Evolutionary conservation across 495 filamentous ascomycete genomes (phyloP).

Genomic region (Hypoxylon fuscum): DNA sequence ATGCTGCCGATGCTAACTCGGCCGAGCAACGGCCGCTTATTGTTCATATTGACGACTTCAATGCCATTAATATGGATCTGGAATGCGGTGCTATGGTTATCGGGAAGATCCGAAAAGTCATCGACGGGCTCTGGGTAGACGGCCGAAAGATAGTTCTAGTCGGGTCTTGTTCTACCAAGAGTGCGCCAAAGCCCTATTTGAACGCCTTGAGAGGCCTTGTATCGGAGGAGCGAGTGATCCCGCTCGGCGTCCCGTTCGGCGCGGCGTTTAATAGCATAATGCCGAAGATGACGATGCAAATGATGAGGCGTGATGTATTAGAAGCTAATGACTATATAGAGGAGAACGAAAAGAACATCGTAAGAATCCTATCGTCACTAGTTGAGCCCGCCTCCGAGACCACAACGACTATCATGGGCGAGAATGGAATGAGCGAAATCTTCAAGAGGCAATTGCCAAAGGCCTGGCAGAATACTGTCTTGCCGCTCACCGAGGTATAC

Average conservation of each 20-base stretch:
- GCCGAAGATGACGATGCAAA: background rate
- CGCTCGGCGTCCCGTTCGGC: too few relatives aligned
- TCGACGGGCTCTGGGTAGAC: slow-evolving; percentile 71
- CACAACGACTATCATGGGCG: slow-evolving; percentile 2
- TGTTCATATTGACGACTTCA: slow-evolving; percentile 82
- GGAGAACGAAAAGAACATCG: slow-evolving; percentile 54
- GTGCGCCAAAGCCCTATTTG: slow-evolving; percentile 43
- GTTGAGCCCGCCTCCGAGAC: slow-evolving; percentile 20
- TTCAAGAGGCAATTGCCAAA: slow-evolving; percentile 15
- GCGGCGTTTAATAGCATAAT: background rate
- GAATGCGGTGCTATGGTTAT: slow-evolving; percentile 70
- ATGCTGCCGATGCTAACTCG: slow-evolving; percentile 41
- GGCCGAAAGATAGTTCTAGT: slow-evolving; percentile 80
- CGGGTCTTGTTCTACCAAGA: slow-evolving; percentile 63
- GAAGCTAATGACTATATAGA: slow-evolving; percentile 44
- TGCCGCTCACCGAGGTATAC: slow-evolving; percentile 56
- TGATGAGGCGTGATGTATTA: slow-evolving; percentile 2
- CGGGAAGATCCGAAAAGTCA: slow-evolving; percentile 70
- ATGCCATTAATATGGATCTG: slow-evolving; percentile 70
- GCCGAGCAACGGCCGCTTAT: slow-evolving; percentile 57
- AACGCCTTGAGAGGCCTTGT: slow-evolving; percentile 44
- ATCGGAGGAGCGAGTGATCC: slow-evolving; percentile 27
- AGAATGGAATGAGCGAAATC: slow-evolving; percentile 18
- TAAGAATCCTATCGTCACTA: slow-evolving; percentile 48
- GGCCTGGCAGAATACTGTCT: slow-evolving; percentile 20